Evolutionary conservation across 2,329 filamentous ascomycete genomes (phyloP), one percentile per base, ranked within the genome.

Genomic region (Sclerotinia trifoliorum): DNA sequence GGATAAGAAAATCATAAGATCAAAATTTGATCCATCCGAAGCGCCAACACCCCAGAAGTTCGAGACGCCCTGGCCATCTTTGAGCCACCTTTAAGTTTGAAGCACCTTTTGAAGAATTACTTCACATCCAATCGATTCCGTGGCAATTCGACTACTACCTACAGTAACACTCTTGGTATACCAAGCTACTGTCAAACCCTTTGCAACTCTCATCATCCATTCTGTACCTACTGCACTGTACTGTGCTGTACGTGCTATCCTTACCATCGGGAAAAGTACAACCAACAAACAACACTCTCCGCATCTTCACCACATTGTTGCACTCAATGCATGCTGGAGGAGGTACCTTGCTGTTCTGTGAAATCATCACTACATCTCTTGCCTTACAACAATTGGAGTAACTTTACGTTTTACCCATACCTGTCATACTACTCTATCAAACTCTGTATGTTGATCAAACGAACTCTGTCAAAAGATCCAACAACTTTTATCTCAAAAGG

Each of bases 11-110:
- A 32, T 42, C 19, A 35, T n/a, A 7, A 52, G 44, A 6, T 51
- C 17, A 19, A 26, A 19, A 26, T 32, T 54, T 35, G 48, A 62
- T 29, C 56, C 65, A 62, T 61, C 24, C 48, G 48, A 55, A 21
- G 48, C 65, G 56, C 65, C 65, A 51, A 67, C 42, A 67, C 42
- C 65, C 57, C 35, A 21, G 35, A 48, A 35, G 5, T 32, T 48
- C 26, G 39, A 62, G 46, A 62, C 56, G 48, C 65, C 65, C 48
- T 62, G 65, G 56, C 65, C 65, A 52, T 26, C 39, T 42, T 15
- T 42, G 17, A 48, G n/a, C 54, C 29, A 56, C 54, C 32, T 42
- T 57, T 13, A 13, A 39, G 35, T 39, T 13, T 39, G 15, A 48
- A 17, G 29, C 29, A 56, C 54, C n/a, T 42, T 42, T 42, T 10